These are phyloP conservation scores for Phytophthora idaei DNA, from an alignment of 352 stramenopile species.

Conservation along the genomic window DNA sequence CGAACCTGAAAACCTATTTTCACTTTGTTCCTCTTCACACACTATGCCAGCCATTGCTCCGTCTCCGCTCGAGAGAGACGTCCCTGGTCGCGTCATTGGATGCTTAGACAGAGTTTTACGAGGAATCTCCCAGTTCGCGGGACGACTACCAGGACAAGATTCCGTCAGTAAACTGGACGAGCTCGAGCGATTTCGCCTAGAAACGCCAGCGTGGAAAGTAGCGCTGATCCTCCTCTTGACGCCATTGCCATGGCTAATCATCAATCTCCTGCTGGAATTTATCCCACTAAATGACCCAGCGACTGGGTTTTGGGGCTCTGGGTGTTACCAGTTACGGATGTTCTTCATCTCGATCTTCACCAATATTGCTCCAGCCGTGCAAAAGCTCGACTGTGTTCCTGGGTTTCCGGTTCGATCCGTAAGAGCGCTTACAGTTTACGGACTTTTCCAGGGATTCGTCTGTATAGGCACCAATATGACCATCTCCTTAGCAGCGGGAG, in stretches of 20 bases:
- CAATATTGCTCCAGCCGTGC: slow-evolving; percentile 12
- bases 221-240: slow-evolving; percentile 25
- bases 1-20: background rate
- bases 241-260: slow-evolving; percentile 30
- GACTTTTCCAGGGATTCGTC: slow-evolving; percentile 12
- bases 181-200: slow-evolving; percentile 24
- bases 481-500: slow-evolving; percentile 12
- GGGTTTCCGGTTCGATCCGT: slow-evolving; percentile 25
- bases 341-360: slow-evolving; percentile 25
- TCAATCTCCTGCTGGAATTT: slow-evolving; percentile 38
- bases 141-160: slow-evolving; percentile 30
- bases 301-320: slow-evolving; percentile 21
- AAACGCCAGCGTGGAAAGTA: slow-evolving; percentile 4
- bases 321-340: slow-evolving; percentile 36
- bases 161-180: slow-evolving; percentile 43
- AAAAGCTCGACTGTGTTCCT: slow-evolving; percentile 38
- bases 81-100: slow-evolving; percentile 2
- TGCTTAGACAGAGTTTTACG: background rate
- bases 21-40: background rate
- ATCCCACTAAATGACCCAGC: slow-evolving; percentile 33
- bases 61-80: background rate
- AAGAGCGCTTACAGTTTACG: slow-evolving; percentile 10
- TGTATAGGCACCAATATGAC: slow-evolving; percentile 31
- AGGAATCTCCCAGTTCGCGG: background rate
- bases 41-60: background rate